These are phyloP conservation scores for Trichoderma lentiforme DNA, from an alignment of 2,329 filamentous ascomycete genomes.

Conservation along the genomic window DNA sequence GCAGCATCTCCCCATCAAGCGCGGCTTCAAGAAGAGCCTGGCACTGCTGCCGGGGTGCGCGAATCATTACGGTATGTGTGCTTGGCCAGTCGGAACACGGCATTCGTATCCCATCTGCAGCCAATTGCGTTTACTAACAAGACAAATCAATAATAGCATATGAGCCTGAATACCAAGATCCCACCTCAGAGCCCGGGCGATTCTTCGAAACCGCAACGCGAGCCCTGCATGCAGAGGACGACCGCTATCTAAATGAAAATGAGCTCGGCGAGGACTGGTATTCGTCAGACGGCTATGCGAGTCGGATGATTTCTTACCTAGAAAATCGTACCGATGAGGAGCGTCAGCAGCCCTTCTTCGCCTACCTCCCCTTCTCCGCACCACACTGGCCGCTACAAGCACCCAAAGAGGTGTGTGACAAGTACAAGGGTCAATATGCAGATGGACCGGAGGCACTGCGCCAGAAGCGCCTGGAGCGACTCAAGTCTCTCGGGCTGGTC, in stretches of 20 bases:
- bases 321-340: slow-evolving; percentile 44
- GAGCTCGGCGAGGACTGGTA: slow-evolving; percentile 12
- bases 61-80: slow-evolving; percentile 41
- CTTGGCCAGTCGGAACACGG: background rate
- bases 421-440: slow-evolving; percentile 59
- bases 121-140: background rate
- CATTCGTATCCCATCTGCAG: background rate
- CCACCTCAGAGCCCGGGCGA: slow-evolving; percentile 6
- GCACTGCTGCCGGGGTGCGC: slow-evolving; percentile 59
- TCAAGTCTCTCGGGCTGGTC: slow-evolving; percentile 57
- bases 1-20: slow-evolving; percentile 51
- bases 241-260: slow-evolving; percentile 6
- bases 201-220: slow-evolving; percentile 13
- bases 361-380: slow-evolving; percentile 58
- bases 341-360: slow-evolving; percentile 51
- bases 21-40: slow-evolving; percentile 58
- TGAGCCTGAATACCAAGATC: slow-evolving; percentile 15
- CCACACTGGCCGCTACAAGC: slow-evolving; percentile 64
- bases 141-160: background rate
- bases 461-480: slow-evolving; percentile 47
- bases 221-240: slow-evolving; percentile 11
- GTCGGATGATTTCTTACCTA: slow-evolving; percentile 51
- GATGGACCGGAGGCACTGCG: slow-evolving; percentile 58
- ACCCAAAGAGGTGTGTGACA: slow-evolving; percentile 50
- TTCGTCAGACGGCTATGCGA: slow-evolving; percentile 46